These are phyloP conservation scores for Paspalum notatum DNA, from an alignment of 176 grass and related monocot species.

Conservation along the genomic window DNA sequence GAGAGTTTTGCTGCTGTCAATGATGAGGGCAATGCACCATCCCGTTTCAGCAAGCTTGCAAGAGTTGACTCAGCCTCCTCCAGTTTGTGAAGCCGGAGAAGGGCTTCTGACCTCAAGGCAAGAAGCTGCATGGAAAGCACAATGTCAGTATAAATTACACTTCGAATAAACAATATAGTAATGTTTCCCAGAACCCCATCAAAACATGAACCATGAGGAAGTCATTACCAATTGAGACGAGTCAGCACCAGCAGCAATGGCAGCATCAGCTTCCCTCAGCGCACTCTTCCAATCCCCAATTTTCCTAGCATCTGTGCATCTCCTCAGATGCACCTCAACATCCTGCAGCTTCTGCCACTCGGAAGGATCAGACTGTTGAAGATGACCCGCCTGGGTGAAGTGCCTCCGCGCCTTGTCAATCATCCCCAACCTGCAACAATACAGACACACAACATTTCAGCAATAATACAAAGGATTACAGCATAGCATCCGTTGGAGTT, in stretches of 20 bases:
- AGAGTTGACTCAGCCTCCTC: slow-evolving; percentile 81
- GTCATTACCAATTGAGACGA: slow-evolving; percentile 71
- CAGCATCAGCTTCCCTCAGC: slow-evolving; percentile 88
- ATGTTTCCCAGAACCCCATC: neutral
- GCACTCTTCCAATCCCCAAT: slow-evolving; percentile 84
- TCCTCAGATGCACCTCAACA: slow-evolving; percentile 68
- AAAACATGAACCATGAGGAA: neutral
- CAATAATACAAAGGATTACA: slow-evolving; percentile 11
- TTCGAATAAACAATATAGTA: slow-evolving; percentile 14
- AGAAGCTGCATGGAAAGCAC: slow-evolving; percentile 54
- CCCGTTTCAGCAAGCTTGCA: slow-evolving; percentile 57
- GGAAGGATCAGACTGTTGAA: slow-evolving; percentile 56
- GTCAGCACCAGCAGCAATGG: slow-evolving; percentile 75
- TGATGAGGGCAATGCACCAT: slow-evolving; percentile 50
- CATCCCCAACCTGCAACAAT: slow-evolving; percentile 65
- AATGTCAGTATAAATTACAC: slow-evolving; percentile 33
- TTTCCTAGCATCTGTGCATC: slow-evolving; percentile 72
- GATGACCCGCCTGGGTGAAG: slow-evolving; percentile 59
- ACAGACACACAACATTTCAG: slow-evolving; percentile 28
- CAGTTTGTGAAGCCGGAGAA: slow-evolving; percentile 76
- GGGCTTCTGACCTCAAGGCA: slow-evolving; percentile 85
- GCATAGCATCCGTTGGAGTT: neutral
- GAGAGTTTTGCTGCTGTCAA: slow-evolving; percentile 49
- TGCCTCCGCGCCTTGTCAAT: slow-evolving; percentile 71
- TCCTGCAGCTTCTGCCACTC: slow-evolving; percentile 80